A percentile compares a stretch with the other conserved stretches of the same genome.
Conservation (phyloP, 2,329 filamentous ascomycete genomes). For the Alternaria metachromatica region DNA sequence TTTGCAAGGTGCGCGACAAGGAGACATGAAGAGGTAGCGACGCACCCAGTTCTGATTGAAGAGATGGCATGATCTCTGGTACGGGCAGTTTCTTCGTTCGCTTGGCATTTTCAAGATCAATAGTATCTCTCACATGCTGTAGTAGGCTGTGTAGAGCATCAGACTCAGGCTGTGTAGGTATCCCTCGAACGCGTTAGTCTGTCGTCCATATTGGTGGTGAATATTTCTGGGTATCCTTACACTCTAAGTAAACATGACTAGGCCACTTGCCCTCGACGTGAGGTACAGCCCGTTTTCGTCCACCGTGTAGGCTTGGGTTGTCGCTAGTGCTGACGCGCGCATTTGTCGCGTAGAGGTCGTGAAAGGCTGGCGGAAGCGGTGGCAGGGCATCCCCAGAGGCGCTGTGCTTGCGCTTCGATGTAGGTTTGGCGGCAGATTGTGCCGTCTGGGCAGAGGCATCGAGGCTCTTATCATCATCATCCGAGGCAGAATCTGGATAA, state of each 20-base stretch:
- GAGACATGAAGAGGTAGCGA: constrained; percentile 88
- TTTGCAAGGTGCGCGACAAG: constrained; percentile 79
- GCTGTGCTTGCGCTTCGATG: constrained; percentile 43
- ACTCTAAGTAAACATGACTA: constrained; percentile 90
- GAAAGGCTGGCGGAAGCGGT: constrained; percentile 80
- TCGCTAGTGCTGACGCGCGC: constrained; percentile 79
- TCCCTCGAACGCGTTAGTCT: constrained; percentile 46
- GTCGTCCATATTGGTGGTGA: constrained; percentile 17
- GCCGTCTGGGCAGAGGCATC: constrained; percentile 14
- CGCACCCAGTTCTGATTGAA: constrained; percentile 78
- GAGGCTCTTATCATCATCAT: constrained; percentile 45
- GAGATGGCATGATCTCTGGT: constrained; percentile 66
- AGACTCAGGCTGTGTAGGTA: constrained; percentile 46
- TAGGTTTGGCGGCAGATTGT: constrained; percentile 12
- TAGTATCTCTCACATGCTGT: constrained; percentile 27
- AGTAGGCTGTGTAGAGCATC: constrained; percentile 38
- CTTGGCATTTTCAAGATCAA: constrained; percentile 25
- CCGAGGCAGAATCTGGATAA: constrained; percentile 64
- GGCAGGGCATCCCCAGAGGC: constrained; percentile 59
- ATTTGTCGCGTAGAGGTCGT: constrained; percentile 86
- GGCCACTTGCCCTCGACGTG: constrained; percentile 93
- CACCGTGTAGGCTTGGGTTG: constrained; percentile 83
- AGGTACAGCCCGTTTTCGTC: constrained; percentile 79
- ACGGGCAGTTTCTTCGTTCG: constrained; percentile 32
- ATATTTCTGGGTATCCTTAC: constrained; percentile 60